A percentile compares a stretch with the other conserved stretches of the same genome.
These are phyloP conservation scores for Leptodontidium sp. DNA, from an alignment of 2,329 filamentous ascomycete species.

Conservation along the genomic window DNA sequence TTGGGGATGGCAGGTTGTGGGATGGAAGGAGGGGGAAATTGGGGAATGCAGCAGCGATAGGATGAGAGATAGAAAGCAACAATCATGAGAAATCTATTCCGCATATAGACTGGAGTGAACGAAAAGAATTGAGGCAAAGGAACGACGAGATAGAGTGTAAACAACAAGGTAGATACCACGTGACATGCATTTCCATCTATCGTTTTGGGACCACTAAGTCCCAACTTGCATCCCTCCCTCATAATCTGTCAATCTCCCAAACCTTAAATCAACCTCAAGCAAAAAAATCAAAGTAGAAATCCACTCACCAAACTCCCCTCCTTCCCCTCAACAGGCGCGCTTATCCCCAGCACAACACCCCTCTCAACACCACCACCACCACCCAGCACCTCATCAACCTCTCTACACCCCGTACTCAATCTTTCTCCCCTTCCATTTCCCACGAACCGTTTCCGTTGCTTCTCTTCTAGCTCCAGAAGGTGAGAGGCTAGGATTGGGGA, in stretches of 20 bases:
- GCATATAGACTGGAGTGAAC: not conserved
- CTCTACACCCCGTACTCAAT: slow-evolving; percentile 39
- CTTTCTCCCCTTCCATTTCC: slow-evolving; percentile 25
- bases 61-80: not conserved
- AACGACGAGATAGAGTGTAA: not conserved
- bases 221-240: not conserved
- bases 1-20: not conserved
- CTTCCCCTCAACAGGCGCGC: slow-evolving; percentile 40
- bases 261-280: slow-evolving; percentile 3
- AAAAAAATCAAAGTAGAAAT: slow-evolving; percentile 4
- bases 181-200: not conserved
- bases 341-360: slow-evolving; percentile 42
- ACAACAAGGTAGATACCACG: not conserved
- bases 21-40: not conserved
- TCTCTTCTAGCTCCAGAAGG: slow-evolving; percentile 39
- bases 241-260: not conserved
- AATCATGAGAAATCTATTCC: not conserved
- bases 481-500: slow-evolving; percentile 39
- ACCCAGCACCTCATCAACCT: slow-evolving; percentile 42
- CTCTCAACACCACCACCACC: slow-evolving; percentile 35
- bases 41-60: not conserved
- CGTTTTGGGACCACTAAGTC: not conserved
- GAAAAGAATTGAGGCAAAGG: not conserved
- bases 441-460: slow-evolving; percentile 34
- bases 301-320: slow-evolving; percentile 43